Conservation (phyloP, 495 filamentous ascomycete genomes). For the Neurospora sp. region DNA sequence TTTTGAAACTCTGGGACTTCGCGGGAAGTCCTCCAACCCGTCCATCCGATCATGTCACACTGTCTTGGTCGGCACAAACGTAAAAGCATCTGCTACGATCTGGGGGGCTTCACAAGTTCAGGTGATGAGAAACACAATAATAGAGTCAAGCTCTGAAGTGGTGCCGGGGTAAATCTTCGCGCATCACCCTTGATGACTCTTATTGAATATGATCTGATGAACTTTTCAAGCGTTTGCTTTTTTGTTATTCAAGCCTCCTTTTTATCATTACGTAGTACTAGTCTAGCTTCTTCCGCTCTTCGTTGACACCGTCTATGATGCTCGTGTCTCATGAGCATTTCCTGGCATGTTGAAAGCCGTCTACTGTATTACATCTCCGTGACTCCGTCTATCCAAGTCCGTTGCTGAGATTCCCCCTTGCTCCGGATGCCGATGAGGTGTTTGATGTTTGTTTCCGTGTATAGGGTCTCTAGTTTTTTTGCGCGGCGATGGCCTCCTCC, state of each 20-base stretch:
- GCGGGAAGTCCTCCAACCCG: slow-evolving; percentile 26
- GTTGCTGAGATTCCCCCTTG: not conserved
- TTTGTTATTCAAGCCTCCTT: not conserved
- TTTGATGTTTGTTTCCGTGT: not conserved
- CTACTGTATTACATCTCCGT: not conserved
- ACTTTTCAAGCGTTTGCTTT: slow-evolving; percentile 29
- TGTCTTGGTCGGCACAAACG: slow-evolving; percentile 15
- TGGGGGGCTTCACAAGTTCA: slow-evolving; percentile 51
- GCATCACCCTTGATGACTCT: slow-evolving; percentile 50
- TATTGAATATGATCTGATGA: slow-evolving; percentile 98
- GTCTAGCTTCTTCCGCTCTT: not conserved
- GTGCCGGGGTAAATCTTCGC: slow-evolving; percentile 37
- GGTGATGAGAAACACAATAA: slow-evolving; percentile 84
- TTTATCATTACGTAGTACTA: slow-evolving; percentile 3
- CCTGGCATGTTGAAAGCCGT: slow-evolving; percentile 9
- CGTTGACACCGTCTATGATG: not conserved
- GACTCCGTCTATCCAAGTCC: not conserved
- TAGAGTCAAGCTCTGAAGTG: slow-evolving; percentile 99
- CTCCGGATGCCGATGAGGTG: not conserved
- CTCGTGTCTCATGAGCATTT: not conserved
- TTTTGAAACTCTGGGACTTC: slow-evolving; percentile 36
- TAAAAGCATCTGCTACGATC: not conserved
- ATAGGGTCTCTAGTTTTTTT: not conserved
- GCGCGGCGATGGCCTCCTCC: slow-evolving; percentile 17
- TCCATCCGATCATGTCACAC: slow-evolving; percentile 16